phyloP scores from a whole-genome alignment of 1,139 yeast species.

The Hyphopichia buzzinii region DNA sequence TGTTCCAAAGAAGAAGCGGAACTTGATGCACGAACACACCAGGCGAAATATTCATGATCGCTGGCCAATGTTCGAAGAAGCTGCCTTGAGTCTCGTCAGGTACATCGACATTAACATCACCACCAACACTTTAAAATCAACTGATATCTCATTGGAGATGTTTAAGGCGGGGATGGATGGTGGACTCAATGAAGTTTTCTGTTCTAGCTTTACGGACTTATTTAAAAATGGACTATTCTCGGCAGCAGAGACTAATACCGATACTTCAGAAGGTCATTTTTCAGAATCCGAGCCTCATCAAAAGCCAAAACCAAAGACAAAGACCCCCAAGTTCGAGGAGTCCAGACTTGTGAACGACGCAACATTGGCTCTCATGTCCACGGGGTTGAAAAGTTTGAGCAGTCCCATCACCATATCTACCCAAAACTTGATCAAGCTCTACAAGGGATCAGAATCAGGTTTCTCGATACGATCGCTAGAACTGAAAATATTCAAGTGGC shows the following conservation, averaged over 20 bases:
- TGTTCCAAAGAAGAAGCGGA: constrained; percentile 24
- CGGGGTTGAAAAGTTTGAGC: constrained; percentile 22
- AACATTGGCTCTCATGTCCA: constrained; percentile 40
- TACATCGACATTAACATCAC: constrained; percentile 39
- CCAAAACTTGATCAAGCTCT: constrained; percentile 58
- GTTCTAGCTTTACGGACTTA: constrained; percentile 30
- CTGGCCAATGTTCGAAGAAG: constrained; percentile 35
- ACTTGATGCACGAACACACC: constrained; percentile 14
- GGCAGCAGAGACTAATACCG: not conserved
- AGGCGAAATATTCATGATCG: constrained; percentile 12
- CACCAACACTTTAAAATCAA: constrained; percentile 15
- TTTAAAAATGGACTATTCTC: constrained; percentile 30
- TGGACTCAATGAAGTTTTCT: constrained; percentile 36
- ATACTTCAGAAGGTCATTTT: not conserved
- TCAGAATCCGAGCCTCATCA: constrained; percentile 4
- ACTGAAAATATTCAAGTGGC: constrained; percentile 84
- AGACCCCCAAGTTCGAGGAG: constrained; percentile 20
- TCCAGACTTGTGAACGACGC: constrained; percentile 42
- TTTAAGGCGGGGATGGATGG: constrained; percentile 28
- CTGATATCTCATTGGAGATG: constrained; percentile 28
- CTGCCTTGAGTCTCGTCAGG: constrained; percentile 38
- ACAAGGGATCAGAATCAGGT: constrained; percentile 73
- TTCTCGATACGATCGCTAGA: constrained; percentile 87
- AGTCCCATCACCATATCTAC: constrained; percentile 23
- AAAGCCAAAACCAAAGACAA: constrained; percentile 1